Evolutionary conservation across 768 basidiomycete species (phyloP).

Genomic region (Termitomyces sp.): DNA sequence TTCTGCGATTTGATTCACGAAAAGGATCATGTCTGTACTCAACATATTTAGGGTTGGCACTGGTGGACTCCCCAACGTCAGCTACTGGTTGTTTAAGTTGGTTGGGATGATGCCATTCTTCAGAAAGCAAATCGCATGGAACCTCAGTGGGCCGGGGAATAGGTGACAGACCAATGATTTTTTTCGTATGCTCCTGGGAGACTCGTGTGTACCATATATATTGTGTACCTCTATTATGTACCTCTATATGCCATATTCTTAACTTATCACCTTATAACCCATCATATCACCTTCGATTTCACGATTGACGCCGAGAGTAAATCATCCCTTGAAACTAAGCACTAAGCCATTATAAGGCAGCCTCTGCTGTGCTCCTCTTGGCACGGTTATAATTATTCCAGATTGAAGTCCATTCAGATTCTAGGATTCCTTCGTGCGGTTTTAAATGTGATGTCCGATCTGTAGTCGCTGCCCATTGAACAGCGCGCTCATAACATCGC

Average conservation of each 20-base stretch:
- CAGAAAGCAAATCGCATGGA: slow-evolving; percentile 13
- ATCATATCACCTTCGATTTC: neutral
- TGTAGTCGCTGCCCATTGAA: slow-evolving; percentile 57
- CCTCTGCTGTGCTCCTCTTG: slow-evolving; percentile 19
- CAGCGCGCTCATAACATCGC: slow-evolving; percentile 62
- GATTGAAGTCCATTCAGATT: slow-evolving; percentile 56
- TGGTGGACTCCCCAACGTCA: slow-evolving; percentile 3
- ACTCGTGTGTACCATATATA: no score
- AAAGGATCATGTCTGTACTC: slow-evolving; percentile 20
- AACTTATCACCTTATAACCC: neutral
- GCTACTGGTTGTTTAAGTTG: slow-evolving; percentile 14
- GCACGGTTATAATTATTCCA: slow-evolving; percentile 56
- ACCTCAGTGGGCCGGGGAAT: slow-evolving; percentile 17
- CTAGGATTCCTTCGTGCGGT: slow-evolving; percentile 47
- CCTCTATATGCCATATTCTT: neutral
- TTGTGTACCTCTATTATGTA: neutral
- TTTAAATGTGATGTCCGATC: slow-evolving; percentile 27
- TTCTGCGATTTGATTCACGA: slow-evolving; percentile 34
- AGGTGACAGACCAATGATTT: slow-evolving; percentile 1
- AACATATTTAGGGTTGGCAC: slow-evolving; percentile 2
- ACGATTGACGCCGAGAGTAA: neutral
- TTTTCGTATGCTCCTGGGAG: no score
- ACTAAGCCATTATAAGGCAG: neutral
- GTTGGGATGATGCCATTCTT: slow-evolving; percentile 12
- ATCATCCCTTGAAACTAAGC: neutral